phyloP scores from a whole-genome alignment of 1,284 basidiomycete species.

The Athelia sp. region DNA sequence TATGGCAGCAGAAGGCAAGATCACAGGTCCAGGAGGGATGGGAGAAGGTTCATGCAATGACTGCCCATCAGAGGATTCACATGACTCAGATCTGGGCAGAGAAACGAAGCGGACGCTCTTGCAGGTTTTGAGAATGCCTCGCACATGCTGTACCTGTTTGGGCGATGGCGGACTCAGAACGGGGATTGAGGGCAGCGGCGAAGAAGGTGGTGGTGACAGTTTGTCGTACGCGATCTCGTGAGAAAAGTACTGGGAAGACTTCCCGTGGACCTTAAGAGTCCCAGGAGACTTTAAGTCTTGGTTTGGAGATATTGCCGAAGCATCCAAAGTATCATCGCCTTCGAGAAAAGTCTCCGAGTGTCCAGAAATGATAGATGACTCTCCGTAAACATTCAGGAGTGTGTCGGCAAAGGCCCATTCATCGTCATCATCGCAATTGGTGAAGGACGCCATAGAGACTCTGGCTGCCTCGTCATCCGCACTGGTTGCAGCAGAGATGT shows the following conservation, averaged over 20 bases:
- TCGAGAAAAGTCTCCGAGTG: too few species aligned
- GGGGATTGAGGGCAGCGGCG: conserved; percentile 17
- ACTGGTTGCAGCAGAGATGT: conserved; percentile 10
- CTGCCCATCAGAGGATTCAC: too few species aligned
- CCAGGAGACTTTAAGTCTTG: background rate
- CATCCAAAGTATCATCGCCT: background rate
- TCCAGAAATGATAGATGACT: conserved; percentile 2
- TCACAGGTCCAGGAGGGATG: too few species aligned
- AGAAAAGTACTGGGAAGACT: background rate
- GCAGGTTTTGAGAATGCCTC: conserved; percentile 34
- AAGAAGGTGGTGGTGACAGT: conserved; percentile 16
- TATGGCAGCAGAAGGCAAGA: too few species aligned
- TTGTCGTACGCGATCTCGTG: background rate
- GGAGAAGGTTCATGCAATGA: too few species aligned
- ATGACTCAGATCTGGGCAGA: background rate
- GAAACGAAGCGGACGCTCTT: conserved; percentile 39
- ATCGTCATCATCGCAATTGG: conserved; percentile 21
- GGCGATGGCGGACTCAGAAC: conserved; percentile 9
- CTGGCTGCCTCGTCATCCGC: conserved; percentile 12
- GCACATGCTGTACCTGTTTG: conserved; percentile 11
- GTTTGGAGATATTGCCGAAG: background rate
- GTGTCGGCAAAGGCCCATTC: conserved; percentile 45
- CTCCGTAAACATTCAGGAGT: conserved; percentile 23
- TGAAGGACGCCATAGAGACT: conserved; percentile 6
- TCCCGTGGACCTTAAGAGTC: background rate